Evolutionary conservation across 345 rosid genomes (phyloP), one percentile per base, ranked within the genome.

Genomic region (Syzygium jambos): DNA sequence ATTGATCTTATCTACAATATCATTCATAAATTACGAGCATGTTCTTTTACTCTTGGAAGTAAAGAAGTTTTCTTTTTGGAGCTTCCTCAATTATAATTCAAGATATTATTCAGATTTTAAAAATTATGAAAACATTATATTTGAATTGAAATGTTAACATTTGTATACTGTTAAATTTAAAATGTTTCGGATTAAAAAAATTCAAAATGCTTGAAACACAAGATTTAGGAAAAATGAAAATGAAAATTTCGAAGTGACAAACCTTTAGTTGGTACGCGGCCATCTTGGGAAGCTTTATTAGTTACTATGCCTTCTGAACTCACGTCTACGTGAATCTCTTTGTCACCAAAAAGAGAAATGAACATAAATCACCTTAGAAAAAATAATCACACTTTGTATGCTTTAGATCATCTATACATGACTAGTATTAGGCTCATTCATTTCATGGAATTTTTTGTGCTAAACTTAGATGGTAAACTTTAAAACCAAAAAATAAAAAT

Each of bases 101-200:
- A 56, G 12, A 56, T 23, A 56, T 56, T 56, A 10, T 56, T 23
- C 9, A 56, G 14, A 23, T 23, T 56, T 56, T 23, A 23, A 56
- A 57, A 57, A 57, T 25, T 59, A 25, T 59, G 65, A 27, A 23
- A 57, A 11, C 15, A 57, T 25, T 4, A 25, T 25, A 27, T 12
- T 2, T 59, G 30, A 59, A 2, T 27, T 59, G 30, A 13, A 59
- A 59, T 59, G 17, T 27, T 30, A 27, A 4, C 16, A 59, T 59
- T 11, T 3, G 15, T 59, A 59, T 27, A 59, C 7, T 13, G 0
- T 13, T 34, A 61, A 61, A 61, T 61, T n/a, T n/a, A 12, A 4
- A 0, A 61, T 3, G 9, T 61, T 27, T n/a, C 6, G 6, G 0
- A 12, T n/a, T n/a, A 61, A n/a, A 12, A n/a, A n/a, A n/a, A n/a